phyloP scores from a whole-genome alignment of 306 rosid species.

The Rubus idaeus region DNA sequence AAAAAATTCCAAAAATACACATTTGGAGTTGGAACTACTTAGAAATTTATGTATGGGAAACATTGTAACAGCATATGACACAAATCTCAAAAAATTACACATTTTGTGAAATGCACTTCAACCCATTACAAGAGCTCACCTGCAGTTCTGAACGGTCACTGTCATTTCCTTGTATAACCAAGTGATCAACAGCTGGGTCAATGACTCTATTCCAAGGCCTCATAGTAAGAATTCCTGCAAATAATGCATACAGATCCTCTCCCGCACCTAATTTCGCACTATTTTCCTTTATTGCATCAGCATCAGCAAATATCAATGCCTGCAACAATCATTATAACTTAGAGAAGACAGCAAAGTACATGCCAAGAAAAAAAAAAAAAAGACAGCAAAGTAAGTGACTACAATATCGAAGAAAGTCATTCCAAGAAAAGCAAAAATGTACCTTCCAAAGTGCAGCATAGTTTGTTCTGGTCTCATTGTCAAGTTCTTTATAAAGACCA shows the following conservation, averaged over 20 bases:
- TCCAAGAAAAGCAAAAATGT: constrained; percentile 5
- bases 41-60: neutral
- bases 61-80: neutral
- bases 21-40: neutral
- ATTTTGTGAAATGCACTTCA: neutral
- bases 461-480: constrained; percentile 62
- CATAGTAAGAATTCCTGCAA: constrained; percentile 96
- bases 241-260: constrained; percentile 85
- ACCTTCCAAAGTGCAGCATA: constrained; percentile 98
- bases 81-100: neutral
- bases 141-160: constrained; percentile 80
- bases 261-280: constrained; percentile 96
- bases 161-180: constrained; percentile 70
- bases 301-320: constrained; percentile 84
- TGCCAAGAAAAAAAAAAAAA: too few species aligned
- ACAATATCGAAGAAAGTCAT: neutral
- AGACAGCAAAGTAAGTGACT: constrained; percentile 1
- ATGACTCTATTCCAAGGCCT: constrained; percentile 92
- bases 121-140: constrained; percentile 49
- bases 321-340: constrained; percentile 25
- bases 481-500: constrained; percentile 94
- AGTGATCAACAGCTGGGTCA: constrained; percentile 81
- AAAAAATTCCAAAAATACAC: neutral
- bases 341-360: constrained; percentile 3
- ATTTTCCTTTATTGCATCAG: constrained; percentile 72